phyloP scores from a whole-genome alignment of 805 yeast genomes.

The Pichia membranifaciens region DNA sequence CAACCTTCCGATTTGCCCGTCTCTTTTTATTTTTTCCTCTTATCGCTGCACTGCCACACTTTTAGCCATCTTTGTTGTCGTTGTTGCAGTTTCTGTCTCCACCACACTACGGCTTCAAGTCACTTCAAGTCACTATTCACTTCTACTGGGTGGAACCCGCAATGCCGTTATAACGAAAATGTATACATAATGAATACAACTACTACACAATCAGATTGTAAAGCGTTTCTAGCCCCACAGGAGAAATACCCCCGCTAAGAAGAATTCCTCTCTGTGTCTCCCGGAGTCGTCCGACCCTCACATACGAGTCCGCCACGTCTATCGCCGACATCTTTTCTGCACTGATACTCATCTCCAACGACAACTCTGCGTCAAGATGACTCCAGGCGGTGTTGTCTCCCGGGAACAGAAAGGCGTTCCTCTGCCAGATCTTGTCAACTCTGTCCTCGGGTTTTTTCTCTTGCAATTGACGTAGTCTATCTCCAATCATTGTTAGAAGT shows the following conservation, averaged over 20 bases:
- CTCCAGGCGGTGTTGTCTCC: conserved; percentile 65
- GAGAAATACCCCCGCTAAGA: conserved; percentile 30
- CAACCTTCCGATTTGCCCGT: too few relatives aligned
- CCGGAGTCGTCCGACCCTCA: conserved; percentile 41
- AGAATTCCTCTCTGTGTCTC: conserved; percentile 65
- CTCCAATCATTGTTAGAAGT: conserved; percentile 47
- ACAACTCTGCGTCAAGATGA: conserved; percentile 48
- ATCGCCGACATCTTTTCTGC: conserved; percentile 45
- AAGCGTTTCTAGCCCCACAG: not conserved
- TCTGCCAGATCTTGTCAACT: conserved; percentile 47
- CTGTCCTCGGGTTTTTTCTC: not conserved
- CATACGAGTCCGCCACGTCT: conserved; percentile 48
- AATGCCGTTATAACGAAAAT: too few relatives aligned
- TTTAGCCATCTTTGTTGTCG: too few relatives aligned
- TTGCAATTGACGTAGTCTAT: conserved; percentile 27
- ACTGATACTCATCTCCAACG: conserved; percentile 51
- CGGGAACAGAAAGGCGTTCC: conserved; percentile 71
- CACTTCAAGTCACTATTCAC: too few relatives aligned
- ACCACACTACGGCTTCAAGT: too few relatives aligned
- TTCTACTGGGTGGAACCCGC: too few relatives aligned
- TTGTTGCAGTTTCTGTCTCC: too few relatives aligned
- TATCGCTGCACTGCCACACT: too few relatives aligned
- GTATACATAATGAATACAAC: not conserved
- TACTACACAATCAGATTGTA: not conserved
- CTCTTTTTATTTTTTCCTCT: too few relatives aligned